phyloP scores from a whole-genome alignment of 2,329 filamentous ascomycete genomes.

The Penicillium sclerotigenum region DNA sequence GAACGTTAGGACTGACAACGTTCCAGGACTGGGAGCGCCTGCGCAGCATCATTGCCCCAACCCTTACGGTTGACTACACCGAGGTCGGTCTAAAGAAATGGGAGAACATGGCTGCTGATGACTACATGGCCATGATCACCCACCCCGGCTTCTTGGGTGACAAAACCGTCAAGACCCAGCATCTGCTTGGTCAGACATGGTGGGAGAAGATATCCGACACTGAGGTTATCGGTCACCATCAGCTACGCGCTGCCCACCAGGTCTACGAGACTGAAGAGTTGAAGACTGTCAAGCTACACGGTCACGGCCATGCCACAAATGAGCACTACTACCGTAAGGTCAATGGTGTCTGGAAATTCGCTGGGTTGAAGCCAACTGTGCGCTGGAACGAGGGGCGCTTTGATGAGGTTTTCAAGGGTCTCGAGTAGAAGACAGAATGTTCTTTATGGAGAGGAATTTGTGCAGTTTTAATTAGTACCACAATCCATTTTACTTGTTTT shows the following conservation, averaged over 20 bases:
- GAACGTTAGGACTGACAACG: not conserved
- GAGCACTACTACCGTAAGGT: constrained; percentile 58
- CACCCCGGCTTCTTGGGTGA: constrained; percentile 58
- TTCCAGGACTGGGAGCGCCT: constrained; percentile 43
- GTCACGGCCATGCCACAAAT: constrained; percentile 59
- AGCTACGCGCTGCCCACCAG: constrained; percentile 62
- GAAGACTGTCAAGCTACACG: constrained; percentile 54
- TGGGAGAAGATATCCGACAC: constrained; percentile 58
- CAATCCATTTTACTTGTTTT: not conserved
- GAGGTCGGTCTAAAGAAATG: constrained; percentile 59
- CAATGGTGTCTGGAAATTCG: constrained; percentile 61
- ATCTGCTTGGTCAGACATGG: constrained; percentile 59
- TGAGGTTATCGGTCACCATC: constrained; percentile 60
- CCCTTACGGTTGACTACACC: constrained; percentile 61
- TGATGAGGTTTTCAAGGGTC: constrained; percentile 50
- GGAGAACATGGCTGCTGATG: constrained; percentile 59
- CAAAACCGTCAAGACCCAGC: constrained; percentile 61
- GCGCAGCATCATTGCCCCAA: constrained; percentile 44
- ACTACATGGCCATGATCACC: constrained; percentile 61
- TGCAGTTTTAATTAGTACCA: not conserved
- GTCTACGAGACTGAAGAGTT: constrained; percentile 54
- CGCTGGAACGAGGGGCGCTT: constrained; percentile 59
- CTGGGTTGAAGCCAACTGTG: constrained; percentile 55
- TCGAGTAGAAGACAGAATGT: constrained; percentile 5
- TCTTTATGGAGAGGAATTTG: not conserved